phyloP scores from a whole-genome alignment of 257 asterid species.

The Przewalskia tangutica region DNA sequence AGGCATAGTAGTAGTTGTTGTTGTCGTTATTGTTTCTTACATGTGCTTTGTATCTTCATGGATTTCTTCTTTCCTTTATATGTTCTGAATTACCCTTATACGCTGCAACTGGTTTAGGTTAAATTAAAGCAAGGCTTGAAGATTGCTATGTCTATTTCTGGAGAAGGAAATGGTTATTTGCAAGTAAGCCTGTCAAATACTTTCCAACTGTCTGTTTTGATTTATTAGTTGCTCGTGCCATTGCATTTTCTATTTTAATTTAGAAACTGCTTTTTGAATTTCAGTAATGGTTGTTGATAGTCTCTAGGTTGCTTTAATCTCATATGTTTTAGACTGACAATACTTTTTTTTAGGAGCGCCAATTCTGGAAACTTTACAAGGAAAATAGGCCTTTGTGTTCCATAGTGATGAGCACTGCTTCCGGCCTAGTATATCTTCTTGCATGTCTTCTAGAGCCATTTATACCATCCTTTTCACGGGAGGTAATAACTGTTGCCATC shows the following conservation, averaged over 20 bases:
- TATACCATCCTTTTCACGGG: conserved; percentile 75
- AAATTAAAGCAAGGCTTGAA: conserved; percentile 83
- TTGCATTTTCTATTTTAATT: background rate
- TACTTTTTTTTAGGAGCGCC: conserved; percentile 40
- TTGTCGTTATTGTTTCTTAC: background rate
- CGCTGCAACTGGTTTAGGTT: conserved; percentile 30
- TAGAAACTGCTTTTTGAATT: background rate
- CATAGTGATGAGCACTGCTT: conserved; percentile 67
- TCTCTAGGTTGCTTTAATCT: background rate
- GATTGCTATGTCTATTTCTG: conserved; percentile 75
- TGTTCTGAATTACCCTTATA: background rate
- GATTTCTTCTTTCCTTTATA: background rate
- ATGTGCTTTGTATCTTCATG: background rate
- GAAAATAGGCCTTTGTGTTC: conserved; percentile 62
- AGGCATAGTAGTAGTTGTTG: background rate
- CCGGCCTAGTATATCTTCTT: conserved; percentile 74
- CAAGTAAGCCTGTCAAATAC: conserved; percentile 43
- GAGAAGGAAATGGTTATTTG: conserved; percentile 82
- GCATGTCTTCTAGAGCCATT: conserved; percentile 83
- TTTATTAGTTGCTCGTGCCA: background rate
- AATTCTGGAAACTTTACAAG: conserved; percentile 90
- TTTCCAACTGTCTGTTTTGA: background rate
- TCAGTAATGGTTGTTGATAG: background rate
- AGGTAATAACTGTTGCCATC: conserved; percentile 34
- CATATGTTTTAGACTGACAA: background rate